Conservation (phyloP, 1,139 yeast species). For the Debaryomyces psychrophilus region DNA sequence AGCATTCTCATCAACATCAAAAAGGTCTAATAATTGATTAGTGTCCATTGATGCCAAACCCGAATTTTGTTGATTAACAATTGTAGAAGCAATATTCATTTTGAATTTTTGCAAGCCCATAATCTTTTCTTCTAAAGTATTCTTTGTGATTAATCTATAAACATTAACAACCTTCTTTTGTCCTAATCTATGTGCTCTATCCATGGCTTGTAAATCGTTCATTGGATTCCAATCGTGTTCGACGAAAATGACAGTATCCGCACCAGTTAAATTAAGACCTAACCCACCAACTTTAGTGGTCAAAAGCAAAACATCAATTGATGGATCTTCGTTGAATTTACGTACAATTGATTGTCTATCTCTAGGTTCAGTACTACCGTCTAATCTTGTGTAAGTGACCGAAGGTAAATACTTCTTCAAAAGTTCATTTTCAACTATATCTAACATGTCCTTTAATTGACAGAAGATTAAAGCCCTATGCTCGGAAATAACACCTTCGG, state of each 20-base stretch:
- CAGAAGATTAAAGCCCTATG: slow-evolving; percentile 96
- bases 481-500: slow-evolving; percentile 84
- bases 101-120: slow-evolving; percentile 98
- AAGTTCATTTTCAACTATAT: slow-evolving; percentile 90
- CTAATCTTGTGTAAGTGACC: slow-evolving; percentile 92
- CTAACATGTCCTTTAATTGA: slow-evolving; percentile 96
- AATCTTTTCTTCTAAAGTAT: slow-evolving; percentile 93
- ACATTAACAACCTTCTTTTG: slow-evolving; percentile 97
- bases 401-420: slow-evolving; percentile 83
- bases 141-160: slow-evolving; percentile 86
- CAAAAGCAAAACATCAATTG: slow-evolving; percentile 86
- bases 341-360: slow-evolving; percentile 90
- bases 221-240: slow-evolving; percentile 99
- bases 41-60: slow-evolving; percentile 97
- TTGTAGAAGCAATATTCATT: slow-evolving; percentile 94
- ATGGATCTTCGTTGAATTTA: slow-evolving; percentile 93
- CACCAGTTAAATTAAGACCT: slow-evolving; percentile 96
- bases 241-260: slow-evolving; percentile 96
- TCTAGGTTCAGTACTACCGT: slow-evolving; percentile 92
- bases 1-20: slow-evolving; percentile 69
- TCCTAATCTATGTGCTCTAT: slow-evolving; percentile 96
- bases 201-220: slow-evolving; percentile 99
- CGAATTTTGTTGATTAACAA: slow-evolving; percentile 94
- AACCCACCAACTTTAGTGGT: slow-evolving; percentile 99
- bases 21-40: slow-evolving; percentile 86